Base-by-base conservation (phyloP, 2,329 filamentous ascomycete genomes). In the Pestalotiopsis fici region DNA sequence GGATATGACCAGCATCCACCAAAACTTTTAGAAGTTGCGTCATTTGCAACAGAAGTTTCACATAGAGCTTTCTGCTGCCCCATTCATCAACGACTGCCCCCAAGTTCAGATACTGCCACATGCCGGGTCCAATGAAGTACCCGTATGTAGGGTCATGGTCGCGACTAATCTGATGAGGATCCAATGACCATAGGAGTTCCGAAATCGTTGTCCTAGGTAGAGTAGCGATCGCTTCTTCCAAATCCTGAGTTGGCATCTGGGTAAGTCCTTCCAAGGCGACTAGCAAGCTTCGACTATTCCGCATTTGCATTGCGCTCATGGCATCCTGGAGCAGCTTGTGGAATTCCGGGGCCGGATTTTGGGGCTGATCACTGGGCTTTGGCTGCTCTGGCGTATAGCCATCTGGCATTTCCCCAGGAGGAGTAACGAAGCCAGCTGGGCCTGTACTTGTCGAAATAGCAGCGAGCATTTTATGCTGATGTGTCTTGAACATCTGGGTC, bases 161-260 rank as follows among this genome's bases (percentile, higher is more conserved):
- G 23, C 78, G 75, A 64, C 86, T 81, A 21, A 88, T 78, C 25
- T 77, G 73, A 4, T 86, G 73, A 0, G 91, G 90, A 67, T 92
- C 88, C 9, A 94, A 77, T 4, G 84, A 82, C 39, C 85, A 84
- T 35, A 95, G 76, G 11, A 92, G 85, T 69, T 91, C 88, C 1
- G 88, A 87, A 73, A 94, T 90, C 0, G 85, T 85, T 1, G 84
- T 80, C 1, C 82, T 76, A 0, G 90, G 83, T 25, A 94, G 74
- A 0, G 69, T 63, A 15, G 70, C 70, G 5, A 83, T 70, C 57
- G 80, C 74, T 6, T 76, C 68, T 7, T 78, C 72, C 18, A 78
- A 73, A 4, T 71, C 69, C 1, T 71, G 59, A n/a, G 74, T 65
- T 3, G 66, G 35, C 37, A 77, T 71, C 3, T 50, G 74, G 5